Conservation (phyloP, 2,329 filamentous ascomycete species). For the Pestalotiopsis sp. region DNA sequence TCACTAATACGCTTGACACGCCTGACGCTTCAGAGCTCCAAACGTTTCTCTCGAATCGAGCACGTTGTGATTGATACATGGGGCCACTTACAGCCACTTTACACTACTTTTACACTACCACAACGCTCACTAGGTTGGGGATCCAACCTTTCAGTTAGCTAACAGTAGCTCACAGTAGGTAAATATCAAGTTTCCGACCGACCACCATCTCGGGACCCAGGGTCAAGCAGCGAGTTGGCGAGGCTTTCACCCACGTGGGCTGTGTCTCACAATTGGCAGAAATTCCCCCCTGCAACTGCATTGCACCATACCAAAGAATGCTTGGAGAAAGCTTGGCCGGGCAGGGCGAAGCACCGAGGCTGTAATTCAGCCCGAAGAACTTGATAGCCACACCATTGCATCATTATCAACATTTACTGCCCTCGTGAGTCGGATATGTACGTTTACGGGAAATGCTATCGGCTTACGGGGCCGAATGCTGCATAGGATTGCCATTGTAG, state of each 20-base stretch:
- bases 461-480: no score
- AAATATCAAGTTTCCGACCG: background rate
- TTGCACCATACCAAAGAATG: background rate
- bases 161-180: background rate
- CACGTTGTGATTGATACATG: background rate
- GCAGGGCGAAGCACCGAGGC: background rate
- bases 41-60: background rate
- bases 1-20: no score
- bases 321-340: slow-evolving; percentile 2
- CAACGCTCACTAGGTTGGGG: no score
- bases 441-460: no score
- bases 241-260: background rate
- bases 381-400: background rate
- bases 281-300: background rate
- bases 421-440: no score
- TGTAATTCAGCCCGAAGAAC: background rate
- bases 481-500: no score
- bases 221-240: background rate
- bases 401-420: background rate
- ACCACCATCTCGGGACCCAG: background rate
- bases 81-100: background rate
- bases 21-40: background rate
- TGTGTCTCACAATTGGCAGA: background rate
- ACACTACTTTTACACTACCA: no score
- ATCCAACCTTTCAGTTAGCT: background rate